Conservation (phyloP, 441 rosid genomes). For the Erysimum pusillum region DNA sequence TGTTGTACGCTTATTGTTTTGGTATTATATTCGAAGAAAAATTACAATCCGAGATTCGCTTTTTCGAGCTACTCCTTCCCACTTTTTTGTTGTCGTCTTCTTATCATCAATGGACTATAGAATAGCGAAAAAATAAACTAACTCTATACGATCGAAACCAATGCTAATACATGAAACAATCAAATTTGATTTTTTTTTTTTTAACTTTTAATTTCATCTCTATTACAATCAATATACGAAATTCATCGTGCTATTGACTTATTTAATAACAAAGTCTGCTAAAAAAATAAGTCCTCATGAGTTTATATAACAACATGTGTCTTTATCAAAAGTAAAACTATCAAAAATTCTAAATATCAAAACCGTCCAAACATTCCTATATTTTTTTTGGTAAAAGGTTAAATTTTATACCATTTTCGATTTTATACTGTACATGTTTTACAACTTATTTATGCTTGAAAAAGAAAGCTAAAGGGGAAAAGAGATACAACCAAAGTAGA, state of each 20-base stretch:
- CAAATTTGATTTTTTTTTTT: not conserved
- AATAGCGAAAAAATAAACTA: not conserved
- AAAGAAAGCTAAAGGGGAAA: too few species aligned
- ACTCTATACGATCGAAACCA: not conserved
- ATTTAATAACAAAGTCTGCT: not conserved
- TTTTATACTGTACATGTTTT: too few species aligned
- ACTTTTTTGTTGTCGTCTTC: not conserved
- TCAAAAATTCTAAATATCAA: slow-evolving; percentile 17
- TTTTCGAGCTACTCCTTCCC: not conserved
- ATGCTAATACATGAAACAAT: not conserved
- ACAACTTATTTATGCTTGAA: too few species aligned
- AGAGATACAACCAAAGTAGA: too few species aligned
- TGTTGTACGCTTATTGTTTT: too few species aligned
- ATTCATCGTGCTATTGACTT: not conserved
- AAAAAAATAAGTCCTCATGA: not conserved
- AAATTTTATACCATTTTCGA: too few species aligned
- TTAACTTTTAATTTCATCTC: not conserved
- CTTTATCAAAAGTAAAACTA: not conserved
- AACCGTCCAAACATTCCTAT: slow-evolving; percentile 34
- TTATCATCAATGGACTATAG: not conserved
- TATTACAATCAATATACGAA: not conserved
- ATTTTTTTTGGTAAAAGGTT: too few species aligned
- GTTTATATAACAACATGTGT: not conserved
- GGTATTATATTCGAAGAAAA: not conserved
- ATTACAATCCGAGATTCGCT: not conserved